Percentiles rank a stretch among this genome's conserved stretches.
Conservation (phyloP, 108 stramenopile species). For the Skeletonema grethae region DNA sequence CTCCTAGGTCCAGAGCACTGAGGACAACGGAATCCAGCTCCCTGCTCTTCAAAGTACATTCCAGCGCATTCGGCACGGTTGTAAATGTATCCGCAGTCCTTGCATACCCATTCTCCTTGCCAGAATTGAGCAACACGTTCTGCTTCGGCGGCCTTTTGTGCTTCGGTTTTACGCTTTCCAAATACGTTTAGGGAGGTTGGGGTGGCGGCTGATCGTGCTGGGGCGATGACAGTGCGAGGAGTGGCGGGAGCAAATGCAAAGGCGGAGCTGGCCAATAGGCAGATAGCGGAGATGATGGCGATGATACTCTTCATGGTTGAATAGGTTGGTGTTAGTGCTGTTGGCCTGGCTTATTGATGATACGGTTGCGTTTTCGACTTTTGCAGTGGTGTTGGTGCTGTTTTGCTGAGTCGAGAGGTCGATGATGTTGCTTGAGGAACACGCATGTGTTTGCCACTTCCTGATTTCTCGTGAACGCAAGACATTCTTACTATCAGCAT, state of each 20-base stretch:
- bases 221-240: constrained; percentile 21
- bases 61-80: constrained; percentile 92
- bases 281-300: constrained; percentile 36
- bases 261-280: constrained; percentile 27
- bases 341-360: background rate
- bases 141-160: constrained; percentile 66
- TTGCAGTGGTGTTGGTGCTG: no score
- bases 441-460: background rate
- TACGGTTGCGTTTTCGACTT: no score
- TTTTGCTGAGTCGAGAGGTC: background rate
- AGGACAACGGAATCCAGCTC: constrained; percentile 93
- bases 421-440: background rate
- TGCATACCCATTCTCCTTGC: constrained; percentile 98
- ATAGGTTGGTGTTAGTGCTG: background rate
- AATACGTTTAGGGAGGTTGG: constrained; percentile 77
- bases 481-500: background rate
- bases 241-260: constrained; percentile 37
- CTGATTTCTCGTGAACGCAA: background rate
- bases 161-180: constrained; percentile 76
- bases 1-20: constrained; percentile 97
- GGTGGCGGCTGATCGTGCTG: constrained; percentile 11
- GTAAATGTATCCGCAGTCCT: constrained; percentile 98
- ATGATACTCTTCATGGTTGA: constrained; percentile 42
- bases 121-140: constrained; percentile 76
- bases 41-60: constrained; percentile 94